Base-by-base conservation (phyloP, 2,329 filamentous ascomycete species). In the Hymenoscyphus infarciens region DNA sequence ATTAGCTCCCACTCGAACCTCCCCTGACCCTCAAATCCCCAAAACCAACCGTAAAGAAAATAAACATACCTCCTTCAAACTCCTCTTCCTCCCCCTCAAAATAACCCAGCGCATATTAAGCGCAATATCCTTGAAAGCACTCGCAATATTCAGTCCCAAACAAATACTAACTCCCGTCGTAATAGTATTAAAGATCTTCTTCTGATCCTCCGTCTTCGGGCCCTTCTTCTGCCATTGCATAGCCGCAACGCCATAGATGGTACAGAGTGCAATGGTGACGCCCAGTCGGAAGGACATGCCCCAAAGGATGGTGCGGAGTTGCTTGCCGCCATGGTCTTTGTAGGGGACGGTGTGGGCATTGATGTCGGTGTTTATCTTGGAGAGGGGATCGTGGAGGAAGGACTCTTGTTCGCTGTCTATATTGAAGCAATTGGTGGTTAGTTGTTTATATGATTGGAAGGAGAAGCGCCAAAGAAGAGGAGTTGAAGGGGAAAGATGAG, bases 101-200 rank as follows among this genome's bases (percentile, higher is more conserved):
- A 81, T 75, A 71, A 77, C 79, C 78, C 79, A 81, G n/a, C 79
- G 73, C 64, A 80, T 70, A 63, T 80, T 78, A 15, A 74, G 68
- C 3, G 78, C 75, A 74, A 80, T 77, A 31, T 74, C 74, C 62
- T 79, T 79, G 25, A 82, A 72, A 6, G 75, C 74, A 65, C 73
- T 78, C 2, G 76, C 75, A 52, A 80, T 75, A 56, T 77, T 77
- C 57, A 81, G 66, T 61, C 77, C 77, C 19, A 81, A 69, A 0
- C 71, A 67, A 35, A 81, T 80, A 56, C 76, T 77, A 5, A 81
- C 70, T 0, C 74, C 78, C 0, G 78, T 79, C 22, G 80, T 77
- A n/a, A 80, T 65, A 0, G 76, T 71, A 61, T 81, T 81, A 66
- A 78, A 81, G 57, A 75, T 67, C 31, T 74, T 74, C 66, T 80